Base-by-base conservation (phyloP, 2,329 filamentous ascomycete genomes). In the Chaetomiaceae sp. region DNA sequence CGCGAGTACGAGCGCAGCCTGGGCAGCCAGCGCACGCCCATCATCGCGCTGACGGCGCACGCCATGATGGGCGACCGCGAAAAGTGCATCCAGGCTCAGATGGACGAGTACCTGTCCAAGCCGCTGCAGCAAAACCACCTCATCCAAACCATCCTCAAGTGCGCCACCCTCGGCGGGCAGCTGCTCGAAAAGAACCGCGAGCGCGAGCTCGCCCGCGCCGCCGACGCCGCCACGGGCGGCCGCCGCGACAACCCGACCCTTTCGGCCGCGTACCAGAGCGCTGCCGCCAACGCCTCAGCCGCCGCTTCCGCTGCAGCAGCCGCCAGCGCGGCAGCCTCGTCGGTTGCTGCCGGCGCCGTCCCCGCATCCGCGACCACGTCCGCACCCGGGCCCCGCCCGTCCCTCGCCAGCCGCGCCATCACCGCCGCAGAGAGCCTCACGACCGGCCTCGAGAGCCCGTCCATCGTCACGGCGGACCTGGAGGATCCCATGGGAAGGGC, bases 31-130 rank as follows among this genome's bases (percentile, higher is more conserved):
- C 83, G 92, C 48, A 96, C 92, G 11, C 94, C 94, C 14, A 96
- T 99, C 66, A 96, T 99, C 64, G 94, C 94, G 2, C 80, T 99
- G 40, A 99, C 94, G 12, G 94, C 94, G 1, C 94, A 99, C 72
- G 94, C 94, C 63, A 99, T 99, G 94, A 85, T 97, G 76, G 94
- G 94, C 60, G 94, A 99, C 67, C 84, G 94, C 46, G 94, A 99
- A 70, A 96, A 95, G 76, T 99, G 94, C 71, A 95, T 99, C 57
- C 90, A 96, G 69, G 94, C 92, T 9, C 91, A 97, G 74, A 99
- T 99, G 94, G 94, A 99, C 69, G 94, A 99, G 71, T 99, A 99
- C 68, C 77, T 99, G 38, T 96, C 92, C 17, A 99, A 99, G 69
- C 92, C 92, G 23, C 77, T 97, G 57, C 95, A 96, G 71, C 92